Evolutionary conservation across 768 basidiomycete genomes (phyloP), one percentile per base, ranked within the genome.

Genomic region (Porpolomopsis calyptriformis): DNA sequence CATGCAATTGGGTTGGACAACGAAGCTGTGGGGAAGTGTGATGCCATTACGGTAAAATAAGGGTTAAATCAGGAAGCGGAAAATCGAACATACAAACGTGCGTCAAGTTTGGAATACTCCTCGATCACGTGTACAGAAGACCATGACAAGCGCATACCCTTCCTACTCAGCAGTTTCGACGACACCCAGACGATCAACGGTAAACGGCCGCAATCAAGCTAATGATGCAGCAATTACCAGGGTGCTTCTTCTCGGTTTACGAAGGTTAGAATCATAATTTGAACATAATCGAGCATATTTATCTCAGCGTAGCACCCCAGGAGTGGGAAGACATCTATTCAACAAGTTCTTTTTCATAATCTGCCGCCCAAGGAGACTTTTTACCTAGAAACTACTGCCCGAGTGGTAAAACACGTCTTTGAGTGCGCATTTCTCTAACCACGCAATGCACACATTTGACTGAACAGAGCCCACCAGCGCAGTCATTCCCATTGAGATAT

Each of bases 301-400:
- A 18, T 26, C 36, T 19, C 43, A 37, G 24, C 29, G 7, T 31
- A 31, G 7, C 14, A 14, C 45, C 34, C 12, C 57, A 93, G 92
- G 66, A 83, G 85, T 48, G 93, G 93, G 49, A 98, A 96, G 63
- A 86, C 91, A 27, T 91, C 87, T 16, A 88, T 92, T 44, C 77
- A 84, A 54, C 80, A 92, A 61, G 88, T 93, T 26, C 74, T 96
- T n/a, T 94, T 98, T 70, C 81, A 92, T 53, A 71, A 80, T 51
- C 68, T 91, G 37, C 73, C 80, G 0, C 75, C 87, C 0, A 91
- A 87, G 57, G 82, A 94, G 53, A 82, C 88, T 0, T 88, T 94
- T 58, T 96, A 82, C 64, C 75, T 96, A 52, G 92, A 94, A 56
- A 78, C 86, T 2, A 92, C 90, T 1, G 81, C 81, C 64, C 78